These are phyloP conservation scores for Yamadazyma trypodendri DNA, from an alignment of 1,139 yeast species.

Conservation along the genomic window DNA sequence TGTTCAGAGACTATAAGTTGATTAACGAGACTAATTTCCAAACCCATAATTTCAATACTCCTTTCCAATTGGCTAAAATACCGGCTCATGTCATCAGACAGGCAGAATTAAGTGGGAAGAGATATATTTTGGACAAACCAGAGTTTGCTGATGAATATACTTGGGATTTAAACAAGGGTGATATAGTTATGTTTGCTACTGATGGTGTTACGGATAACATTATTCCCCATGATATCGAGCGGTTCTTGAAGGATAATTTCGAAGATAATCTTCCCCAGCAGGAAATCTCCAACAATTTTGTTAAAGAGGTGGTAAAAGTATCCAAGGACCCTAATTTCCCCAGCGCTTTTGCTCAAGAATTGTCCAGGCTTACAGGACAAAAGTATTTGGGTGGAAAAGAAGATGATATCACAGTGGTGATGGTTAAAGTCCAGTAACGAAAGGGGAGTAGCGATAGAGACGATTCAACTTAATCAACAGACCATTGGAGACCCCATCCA, in stretches of 20 bases:
- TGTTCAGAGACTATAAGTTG: conserved; percentile 66
- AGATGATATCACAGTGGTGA: conserved; percentile 85
- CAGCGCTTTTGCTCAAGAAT: conserved; percentile 84
- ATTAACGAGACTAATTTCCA: conserved; percentile 73
- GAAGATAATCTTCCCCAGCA: conserved; percentile 19
- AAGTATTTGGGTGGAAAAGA: conserved; percentile 88
- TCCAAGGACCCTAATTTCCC: conserved; percentile 75
- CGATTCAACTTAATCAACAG: neutral
- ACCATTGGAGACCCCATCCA: neutral
- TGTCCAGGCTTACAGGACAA: conserved; percentile 66
- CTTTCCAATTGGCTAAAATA: conserved; percentile 83
- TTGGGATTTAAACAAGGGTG: conserved; percentile 61
- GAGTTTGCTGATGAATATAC: conserved; percentile 49
- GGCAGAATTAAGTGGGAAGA: conserved; percentile 56
- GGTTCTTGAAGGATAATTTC: conserved; percentile 50
- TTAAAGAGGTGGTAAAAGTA: conserved; percentile 62
- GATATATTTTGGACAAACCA: conserved; percentile 59
- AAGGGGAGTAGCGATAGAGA: neutral
- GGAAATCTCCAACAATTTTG: conserved; percentile 56
- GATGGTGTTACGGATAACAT: conserved; percentile 94
- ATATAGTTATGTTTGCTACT: conserved; percentile 80
- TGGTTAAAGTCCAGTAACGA: conserved; percentile 52
- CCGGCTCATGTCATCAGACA: conserved; percentile 60
- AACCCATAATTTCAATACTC: conserved; percentile 88
- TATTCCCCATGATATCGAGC: conserved; percentile 68